Evolutionary conservation across 2,329 filamentous ascomycete species (phyloP), one percentile per base, ranked within the genome.

Genomic region (Aspergillus hiratsukae): DNA sequence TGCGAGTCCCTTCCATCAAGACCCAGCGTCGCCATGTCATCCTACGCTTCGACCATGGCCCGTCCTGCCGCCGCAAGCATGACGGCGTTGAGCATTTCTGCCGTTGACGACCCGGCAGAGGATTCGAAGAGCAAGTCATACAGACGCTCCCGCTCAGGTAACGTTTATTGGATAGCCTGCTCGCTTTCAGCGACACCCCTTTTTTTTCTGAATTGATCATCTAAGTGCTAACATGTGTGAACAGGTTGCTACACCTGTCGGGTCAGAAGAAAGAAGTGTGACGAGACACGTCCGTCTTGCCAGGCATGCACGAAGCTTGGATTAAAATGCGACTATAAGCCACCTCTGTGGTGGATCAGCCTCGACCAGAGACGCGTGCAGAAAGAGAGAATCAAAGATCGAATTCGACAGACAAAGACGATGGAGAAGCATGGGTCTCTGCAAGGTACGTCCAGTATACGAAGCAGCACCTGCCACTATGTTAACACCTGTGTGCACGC

Each of bases 331-430:
- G 91, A 97, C 79, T 97, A 97, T 80, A 96, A 95, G 81, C 81
- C 91, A 71, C 94, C 93, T 45, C 85, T 89, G 77, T 97, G 94
- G 94, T 97, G 93, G 93, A 88, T 87, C 77, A 96, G 93, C 80
- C 88, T 88, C 70, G 91, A 96, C 61, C 85, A 88, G 68, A 83
- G 93, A 63, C 85, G 87, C 65, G 78, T 86, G 54, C 91, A 96
- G 74, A 97, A 97, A 78, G 93, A 97, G 69, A 80, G 87, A 65
- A 95, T 97, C 81, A 97, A 97, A 81, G 87, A 88, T 75, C 89
- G 92, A 74, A 97, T 97, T 80, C 96, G 96, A 84, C 85, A 87
- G 72, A 97, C 94, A 72, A 97, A 97, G 83, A 81, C 94, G 61
- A 86, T 87, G 28, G 93, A 96, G 76, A 96, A 96, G 84, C 80